Evolutionary conservation across 495 filamentous ascomycete genomes (phyloP), one percentile per base, ranked within the genome.

Genomic region (Chaetomium cochliodes): DNA sequence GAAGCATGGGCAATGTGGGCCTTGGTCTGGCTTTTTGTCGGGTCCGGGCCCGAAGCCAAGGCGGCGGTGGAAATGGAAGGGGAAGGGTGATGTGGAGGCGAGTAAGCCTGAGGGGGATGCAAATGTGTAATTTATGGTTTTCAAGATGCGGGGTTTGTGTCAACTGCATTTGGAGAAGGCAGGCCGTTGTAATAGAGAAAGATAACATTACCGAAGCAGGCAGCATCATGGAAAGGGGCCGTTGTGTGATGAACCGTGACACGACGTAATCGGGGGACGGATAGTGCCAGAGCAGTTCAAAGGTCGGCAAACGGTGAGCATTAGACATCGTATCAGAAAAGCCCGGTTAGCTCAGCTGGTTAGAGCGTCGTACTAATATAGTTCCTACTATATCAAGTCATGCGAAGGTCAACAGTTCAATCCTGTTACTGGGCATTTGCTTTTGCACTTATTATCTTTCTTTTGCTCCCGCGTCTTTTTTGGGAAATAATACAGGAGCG

Each of bases 1-100:
- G 41, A 18, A 18, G 41, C 13, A 44, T 15, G 41, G 41, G 41
- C 41, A 44, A 18, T 44, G 66, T 87, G 85, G 85, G 85, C 85
- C 0, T 83, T 87, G 28, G 66, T 85, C 20, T 82, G 86, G 59
- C 76, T 74, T 57, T 30, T 80, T 26, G 55, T 56, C 25, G 42
- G 61, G 25, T 53, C 30, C 49, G 70, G 52, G 30, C 73, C 63
- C 59, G 55, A 71, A 37, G 41, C 33, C 37, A 44, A 28, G 28
- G 18, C n/a, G 65, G 41, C 13, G 41, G 41, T 18, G 41, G 41
- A 44, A 18, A 18, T 16, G 41, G 13, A 44, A 12, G 39, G 13
- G 41, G 41, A 18, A 18, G 5, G 41, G 13, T 44, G 41, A 15
- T 44, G 41, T 37, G 33, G 9, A 44, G 13, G 41, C 41, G 13